These are phyloP conservation scores for Neonectria ditissima DNA, from an alignment of 2,329 filamentous ascomycete genomes.

Conservation along the genomic window DNA sequence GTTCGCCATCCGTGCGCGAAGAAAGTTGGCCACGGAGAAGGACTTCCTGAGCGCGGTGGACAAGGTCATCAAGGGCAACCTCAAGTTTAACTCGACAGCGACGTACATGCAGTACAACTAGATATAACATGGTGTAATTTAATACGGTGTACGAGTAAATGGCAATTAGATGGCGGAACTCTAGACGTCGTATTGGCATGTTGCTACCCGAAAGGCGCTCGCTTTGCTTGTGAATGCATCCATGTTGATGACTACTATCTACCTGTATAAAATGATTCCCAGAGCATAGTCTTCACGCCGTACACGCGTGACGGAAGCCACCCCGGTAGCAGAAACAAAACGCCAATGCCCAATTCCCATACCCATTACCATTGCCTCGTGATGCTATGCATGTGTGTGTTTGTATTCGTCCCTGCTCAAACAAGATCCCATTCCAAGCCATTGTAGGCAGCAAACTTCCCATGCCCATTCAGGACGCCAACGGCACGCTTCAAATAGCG, in stretches of 20 bases:
- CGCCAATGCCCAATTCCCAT: conserved; percentile 32
- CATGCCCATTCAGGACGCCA: conserved; percentile 7
- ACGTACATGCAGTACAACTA: conserved; percentile 99
- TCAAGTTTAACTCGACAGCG: conserved; percentile 99
- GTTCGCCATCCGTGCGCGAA: conserved; percentile 93
- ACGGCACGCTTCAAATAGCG: conserved; percentile 9
- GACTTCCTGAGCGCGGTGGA: conserved; percentile 98
- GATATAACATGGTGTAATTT: conserved; percentile 44
- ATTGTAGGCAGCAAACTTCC: conserved; percentile 3
- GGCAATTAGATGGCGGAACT: conserved; percentile 41
- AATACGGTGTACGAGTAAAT: conserved; percentile 52
- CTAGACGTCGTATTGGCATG: conserved; percentile 41
- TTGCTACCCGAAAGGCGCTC: conserved; percentile 26
- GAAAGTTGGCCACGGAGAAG: conserved; percentile 99
- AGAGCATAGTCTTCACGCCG: conserved; percentile 16
- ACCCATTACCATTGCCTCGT: conserved; percentile 28
- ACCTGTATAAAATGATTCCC: conserved; percentile 30
- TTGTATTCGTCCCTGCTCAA: background rate
- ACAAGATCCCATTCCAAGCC: conserved; percentile 8
- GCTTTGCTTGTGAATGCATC: conserved; percentile 1
- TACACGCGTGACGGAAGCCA: conserved; percentile 20
- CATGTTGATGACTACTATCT: conserved; percentile 35
- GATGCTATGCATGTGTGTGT: conserved; percentile 19
- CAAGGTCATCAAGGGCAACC: conserved; percentile 99
- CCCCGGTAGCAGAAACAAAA: conserved; percentile 30